Percentiles rank a stretch among this genome's conserved stretches.
phyloP scores from a whole-genome alignment of 805 yeast species.

The Lipomyces sp. region DNA sequence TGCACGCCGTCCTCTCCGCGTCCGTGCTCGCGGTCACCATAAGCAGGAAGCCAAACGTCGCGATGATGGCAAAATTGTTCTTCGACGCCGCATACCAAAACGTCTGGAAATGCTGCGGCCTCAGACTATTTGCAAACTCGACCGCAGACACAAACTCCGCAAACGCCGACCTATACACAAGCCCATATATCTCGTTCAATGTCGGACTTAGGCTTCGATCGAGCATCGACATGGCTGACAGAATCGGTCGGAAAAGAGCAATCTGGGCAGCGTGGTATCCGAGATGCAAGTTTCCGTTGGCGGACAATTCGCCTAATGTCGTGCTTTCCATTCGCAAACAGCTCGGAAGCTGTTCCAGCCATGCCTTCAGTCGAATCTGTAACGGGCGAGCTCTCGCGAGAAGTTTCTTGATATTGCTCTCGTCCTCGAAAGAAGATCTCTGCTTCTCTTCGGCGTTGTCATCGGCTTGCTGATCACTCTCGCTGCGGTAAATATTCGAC shows the following conservation, averaged over 20 bases:
- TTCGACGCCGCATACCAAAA: conserved; percentile 35
- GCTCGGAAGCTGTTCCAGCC: conserved; percentile 39
- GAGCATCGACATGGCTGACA: conserved; percentile 27
- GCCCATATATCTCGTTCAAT: conserved; percentile 26
- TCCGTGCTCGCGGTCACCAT: conserved; percentile 27
- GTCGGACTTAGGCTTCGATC: conserved; percentile 18
- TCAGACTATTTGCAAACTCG: conserved; percentile 30
- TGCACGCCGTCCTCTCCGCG: conserved; percentile 23
- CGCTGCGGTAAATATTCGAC: conserved; percentile 7
- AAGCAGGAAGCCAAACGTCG: conserved; percentile 32
- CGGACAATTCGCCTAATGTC: conserved; percentile 31
- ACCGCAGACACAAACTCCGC: conserved; percentile 33
- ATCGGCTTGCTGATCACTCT: not conserved
- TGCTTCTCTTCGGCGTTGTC: not conserved
- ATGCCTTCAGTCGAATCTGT: conserved; percentile 36
- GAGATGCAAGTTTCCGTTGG: conserved; percentile 32
- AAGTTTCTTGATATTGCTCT: conserved; percentile 14
- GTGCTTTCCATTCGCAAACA: conserved; percentile 30
- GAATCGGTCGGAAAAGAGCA: conserved; percentile 31
- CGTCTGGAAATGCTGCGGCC: conserved; percentile 33
- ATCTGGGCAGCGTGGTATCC: conserved; percentile 34
- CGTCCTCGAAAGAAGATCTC: conserved; percentile 6
- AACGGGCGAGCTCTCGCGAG: conserved; percentile 29
- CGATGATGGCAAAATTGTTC: conserved; percentile 30
- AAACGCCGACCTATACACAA: conserved; percentile 30